Evolutionary conservation across 2,329 filamentous ascomycete species (phyloP), one percentile per base, ranked within the genome.

Genomic region (Botrytis byssoidea): DNA sequence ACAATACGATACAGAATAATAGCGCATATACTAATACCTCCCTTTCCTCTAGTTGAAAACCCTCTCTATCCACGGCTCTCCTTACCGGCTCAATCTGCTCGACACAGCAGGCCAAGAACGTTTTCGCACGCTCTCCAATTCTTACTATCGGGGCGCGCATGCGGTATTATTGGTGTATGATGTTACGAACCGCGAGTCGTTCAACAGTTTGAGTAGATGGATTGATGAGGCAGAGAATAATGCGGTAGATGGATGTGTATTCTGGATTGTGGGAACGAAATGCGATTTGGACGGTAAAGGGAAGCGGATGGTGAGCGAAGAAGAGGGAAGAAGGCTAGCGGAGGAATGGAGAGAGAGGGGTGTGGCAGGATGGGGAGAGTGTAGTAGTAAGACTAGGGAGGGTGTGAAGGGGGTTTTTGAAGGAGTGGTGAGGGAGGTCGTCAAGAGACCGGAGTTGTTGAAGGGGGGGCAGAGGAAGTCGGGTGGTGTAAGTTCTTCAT

Each of bases 111-210:
- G 96, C 70, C 98, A 97, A 74, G 96, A 99, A 83, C 90, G 96
- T 75, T 99, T 98, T 83, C 93, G 96, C 77, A 97, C 93, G 74
- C 95, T 98, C 57, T 97, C 93, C 40, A 89, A 96, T 77, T 96
- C 93, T 63, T 99, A 98, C 85, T 98, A 99, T 83, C 92, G 96
- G 80, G 95, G 95, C 76, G 96, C 96, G 2, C 95, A 96, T 7
- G 96, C 95, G 77, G 95, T 95, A n/a, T 92, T 99, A 69, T 88
- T 99, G 74, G 91, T 98, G 76, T 99, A 98, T 87, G 96, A 99
- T 82, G 86, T 98, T 74, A 91, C 93, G 42, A 90, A 92, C 80
- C 81, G 85, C 46, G 84, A 86, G 68, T 85, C 83, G 73, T 88
- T 88, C 77, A 78, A 83, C 37, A 83, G 84, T 67, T 86, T 88